A percentile compares a stretch with the other conserved stretches of the same genome.
Evolutionary conservation across 371 early-diverging fungal genomes (phyloP).

Genomic region (Mucor sp.): DNA sequence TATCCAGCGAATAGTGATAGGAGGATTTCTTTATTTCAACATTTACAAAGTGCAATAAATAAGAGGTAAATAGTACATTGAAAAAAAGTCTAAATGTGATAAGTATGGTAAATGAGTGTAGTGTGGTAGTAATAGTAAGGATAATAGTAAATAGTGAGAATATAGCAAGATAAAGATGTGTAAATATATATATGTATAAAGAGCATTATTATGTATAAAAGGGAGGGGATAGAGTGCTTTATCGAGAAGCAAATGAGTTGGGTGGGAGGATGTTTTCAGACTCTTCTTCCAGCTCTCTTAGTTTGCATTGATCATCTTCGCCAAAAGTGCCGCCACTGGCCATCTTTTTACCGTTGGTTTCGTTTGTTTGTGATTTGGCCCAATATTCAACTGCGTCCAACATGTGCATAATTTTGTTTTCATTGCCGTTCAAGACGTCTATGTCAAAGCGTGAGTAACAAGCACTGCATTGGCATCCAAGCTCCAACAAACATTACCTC

Average conservation of each 20-base stretch:
- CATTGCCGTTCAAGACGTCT: constrained; percentile 54
- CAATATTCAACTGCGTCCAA: constrained; percentile 42
- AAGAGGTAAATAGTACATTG: neutral
- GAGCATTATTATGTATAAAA: neutral
- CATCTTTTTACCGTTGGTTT: constrained; percentile 18
- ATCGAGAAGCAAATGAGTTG: neutral
- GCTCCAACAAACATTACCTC: constrained; percentile 43
- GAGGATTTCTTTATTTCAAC: neutral
- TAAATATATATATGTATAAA: neutral
- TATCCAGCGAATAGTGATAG: neutral
- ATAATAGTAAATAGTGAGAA: neutral
- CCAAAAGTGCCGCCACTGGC: constrained; percentile 38
- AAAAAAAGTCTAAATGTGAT: neutral
- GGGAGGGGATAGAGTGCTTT: neutral
- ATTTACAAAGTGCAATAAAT: neutral
- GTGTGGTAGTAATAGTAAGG: neutral
- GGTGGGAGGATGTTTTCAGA: constrained; percentile 4
- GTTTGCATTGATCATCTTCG: constrained; percentile 26
- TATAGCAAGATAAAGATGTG: neutral
- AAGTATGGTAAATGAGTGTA: neutral
- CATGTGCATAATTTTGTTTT: constrained; percentile 46
- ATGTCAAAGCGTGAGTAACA: neutral
- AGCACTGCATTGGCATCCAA: no score
- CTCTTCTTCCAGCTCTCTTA: constrained; percentile 18
- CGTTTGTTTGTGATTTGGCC: constrained; percentile 7